These are phyloP conservation scores for Musa itinerans DNA, from an alignment of 176 grass and related monocot species.

Conservation along the genomic window DNA sequence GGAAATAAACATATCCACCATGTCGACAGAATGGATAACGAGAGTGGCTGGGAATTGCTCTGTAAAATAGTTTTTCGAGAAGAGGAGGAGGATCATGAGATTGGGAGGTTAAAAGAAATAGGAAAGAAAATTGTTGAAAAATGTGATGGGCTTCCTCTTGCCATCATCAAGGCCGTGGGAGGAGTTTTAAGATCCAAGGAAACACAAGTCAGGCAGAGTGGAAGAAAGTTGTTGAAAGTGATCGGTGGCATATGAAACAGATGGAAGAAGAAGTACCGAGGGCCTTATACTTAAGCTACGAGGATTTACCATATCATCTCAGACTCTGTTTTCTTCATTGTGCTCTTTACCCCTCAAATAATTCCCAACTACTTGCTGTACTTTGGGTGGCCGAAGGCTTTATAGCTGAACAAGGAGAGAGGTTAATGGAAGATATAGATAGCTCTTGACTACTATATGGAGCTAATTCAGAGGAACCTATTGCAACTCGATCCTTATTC, in stretches of 20 bases:
- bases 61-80: not conserved
- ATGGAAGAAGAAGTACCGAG: slow-evolving; percentile 6
- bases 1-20: slow-evolving; percentile 11
- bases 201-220: slow-evolving; percentile 8
- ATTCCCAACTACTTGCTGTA: not conserved
- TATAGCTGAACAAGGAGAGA: not conserved
- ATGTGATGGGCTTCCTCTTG: slow-evolving; percentile 35
- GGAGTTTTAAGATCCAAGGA: slow-evolving; percentile 16
- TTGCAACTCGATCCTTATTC: slow-evolving; percentile 3
- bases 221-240: not conserved
- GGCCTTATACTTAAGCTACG: slow-evolving; percentile 39
- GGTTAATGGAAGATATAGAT: slow-evolving; percentile 31
- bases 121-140: slow-evolving; percentile 25
- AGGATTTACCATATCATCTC: slow-evolving; percentile 20
- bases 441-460: slow-evolving; percentile 27
- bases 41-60: slow-evolving; percentile 26
- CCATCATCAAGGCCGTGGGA: slow-evolving; percentile 17
- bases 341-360: not conserved
- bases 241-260: no score
- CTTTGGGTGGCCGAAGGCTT: slow-evolving; percentile 35
- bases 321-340: slow-evolving; percentile 19
- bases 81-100: no score
- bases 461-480: slow-evolving; percentile 30
- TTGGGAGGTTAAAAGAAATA: not conserved
- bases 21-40: slow-evolving; percentile 19